These are phyloP conservation scores for Thecaphora thlaspeos DNA, from an alignment of 1,284 basidiomycete species.

Conservation along the genomic window DNA sequence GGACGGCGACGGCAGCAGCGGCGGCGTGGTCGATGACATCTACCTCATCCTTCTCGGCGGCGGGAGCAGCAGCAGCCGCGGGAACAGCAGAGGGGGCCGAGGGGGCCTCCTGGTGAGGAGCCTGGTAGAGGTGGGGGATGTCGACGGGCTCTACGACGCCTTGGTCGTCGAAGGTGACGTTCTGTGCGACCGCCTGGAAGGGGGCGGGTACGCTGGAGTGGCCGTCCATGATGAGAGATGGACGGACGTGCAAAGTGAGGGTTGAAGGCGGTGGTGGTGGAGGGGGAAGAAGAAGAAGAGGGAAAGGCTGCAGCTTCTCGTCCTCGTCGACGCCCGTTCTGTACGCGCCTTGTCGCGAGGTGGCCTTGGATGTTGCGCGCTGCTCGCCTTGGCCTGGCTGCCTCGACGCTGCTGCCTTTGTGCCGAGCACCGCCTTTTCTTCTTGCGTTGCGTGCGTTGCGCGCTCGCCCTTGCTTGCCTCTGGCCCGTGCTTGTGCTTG, in stretches of 20 bases:
- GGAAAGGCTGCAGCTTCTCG: too few relatives aligned
- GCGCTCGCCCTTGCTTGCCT: too few relatives aligned
- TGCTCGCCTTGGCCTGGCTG: too few relatives aligned
- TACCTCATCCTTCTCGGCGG: background rate
- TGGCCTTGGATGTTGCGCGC: too few relatives aligned
- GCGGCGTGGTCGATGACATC: background rate
- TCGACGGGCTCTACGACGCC: slow-evolving; percentile 29
- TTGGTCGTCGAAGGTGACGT: slow-evolving; percentile 28
- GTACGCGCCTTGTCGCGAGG: too few relatives aligned
- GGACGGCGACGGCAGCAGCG: slow-evolving; percentile 4
- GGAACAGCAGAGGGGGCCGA: slow-evolving; percentile 11
- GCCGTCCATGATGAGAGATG: slow-evolving; percentile 59
- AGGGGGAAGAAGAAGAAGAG: background rate
- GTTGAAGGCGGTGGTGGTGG: background rate
- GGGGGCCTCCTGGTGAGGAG: background rate
- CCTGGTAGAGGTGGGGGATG: slow-evolving; percentile 10
- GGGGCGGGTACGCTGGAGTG: slow-evolving; percentile 59
- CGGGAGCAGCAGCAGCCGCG: slow-evolving; percentile 10
- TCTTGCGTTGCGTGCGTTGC: too few relatives aligned
- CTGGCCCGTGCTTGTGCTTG: too few relatives aligned
- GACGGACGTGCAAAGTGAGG: background rate
- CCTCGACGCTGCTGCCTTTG: too few relatives aligned
- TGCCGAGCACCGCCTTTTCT: too few relatives aligned
- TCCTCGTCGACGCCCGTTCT: too few relatives aligned
- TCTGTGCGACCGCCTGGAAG: slow-evolving; percentile 60